Conservation (phyloP, 306 rosid genomes). For the Aeschynomene evenia region DNA sequence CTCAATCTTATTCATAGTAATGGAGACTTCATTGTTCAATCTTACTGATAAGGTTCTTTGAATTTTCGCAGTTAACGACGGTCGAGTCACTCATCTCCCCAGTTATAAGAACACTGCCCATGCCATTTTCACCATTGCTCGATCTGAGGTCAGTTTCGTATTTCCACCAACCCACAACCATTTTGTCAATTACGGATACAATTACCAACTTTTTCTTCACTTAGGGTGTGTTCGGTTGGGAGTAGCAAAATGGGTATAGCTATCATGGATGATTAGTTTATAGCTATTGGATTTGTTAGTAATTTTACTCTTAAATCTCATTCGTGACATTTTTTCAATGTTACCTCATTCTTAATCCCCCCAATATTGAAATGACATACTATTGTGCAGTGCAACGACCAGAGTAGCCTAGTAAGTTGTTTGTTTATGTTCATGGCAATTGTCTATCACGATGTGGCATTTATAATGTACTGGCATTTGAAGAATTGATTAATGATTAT, state of each 20-base stretch:
- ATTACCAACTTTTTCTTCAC: background rate
- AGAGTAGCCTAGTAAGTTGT: background rate
- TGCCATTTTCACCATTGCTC: conserved; percentile 80
- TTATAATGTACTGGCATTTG: background rate
- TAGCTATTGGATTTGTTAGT: no score
- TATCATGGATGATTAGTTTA: no score
- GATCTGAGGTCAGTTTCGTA: conserved; percentile 70
- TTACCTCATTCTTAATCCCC: no score
- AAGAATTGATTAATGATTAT: background rate
- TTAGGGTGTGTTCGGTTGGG: background rate
- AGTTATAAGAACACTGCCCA: conserved; percentile 78
- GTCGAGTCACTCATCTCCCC: conserved; percentile 68
- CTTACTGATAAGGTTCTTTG: background rate
- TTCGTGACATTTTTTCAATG: no score
- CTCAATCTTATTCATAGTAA: background rate
- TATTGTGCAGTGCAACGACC: background rate
- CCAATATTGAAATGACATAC: background rate
- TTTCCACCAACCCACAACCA: background rate
- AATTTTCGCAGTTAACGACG: conserved; percentile 70
- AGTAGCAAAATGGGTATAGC: no score
- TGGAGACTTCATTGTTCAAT: background rate
- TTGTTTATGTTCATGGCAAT: background rate
- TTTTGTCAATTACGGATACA: background rate
- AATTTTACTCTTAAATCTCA: no score
- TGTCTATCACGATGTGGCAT: background rate